phyloP scores from a whole-genome alignment of 257 asterid genomes.

The Rhazya stricta region DNA sequence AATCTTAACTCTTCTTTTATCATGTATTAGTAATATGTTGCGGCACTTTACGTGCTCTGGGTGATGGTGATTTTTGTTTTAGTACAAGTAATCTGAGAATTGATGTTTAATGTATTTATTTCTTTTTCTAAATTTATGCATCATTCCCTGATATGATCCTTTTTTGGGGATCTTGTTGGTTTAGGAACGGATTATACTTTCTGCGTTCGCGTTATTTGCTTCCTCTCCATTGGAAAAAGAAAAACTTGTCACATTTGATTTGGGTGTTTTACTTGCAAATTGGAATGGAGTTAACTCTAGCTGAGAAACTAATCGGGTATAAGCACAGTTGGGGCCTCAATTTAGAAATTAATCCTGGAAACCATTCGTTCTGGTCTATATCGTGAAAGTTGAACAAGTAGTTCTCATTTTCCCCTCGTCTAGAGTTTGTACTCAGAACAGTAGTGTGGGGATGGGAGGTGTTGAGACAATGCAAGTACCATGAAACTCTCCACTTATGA shows the following conservation, averaged over 20 bases:
- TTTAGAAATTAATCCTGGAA: neutral
- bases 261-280: neutral
- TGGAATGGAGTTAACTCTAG: neutral
- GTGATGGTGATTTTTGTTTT: neutral
- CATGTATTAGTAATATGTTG: neutral
- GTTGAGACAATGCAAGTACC: neutral
- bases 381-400: neutral
- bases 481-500: neutral
- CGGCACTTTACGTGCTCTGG: neutral
- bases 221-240: neutral
- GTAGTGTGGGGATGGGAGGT: neutral
- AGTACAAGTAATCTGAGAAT: neutral
- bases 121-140: neutral
- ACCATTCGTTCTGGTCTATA: neutral
- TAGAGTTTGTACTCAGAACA: neutral
- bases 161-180: neutral
- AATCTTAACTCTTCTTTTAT: neutral
- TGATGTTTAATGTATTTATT: neutral
- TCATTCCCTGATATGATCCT: neutral
- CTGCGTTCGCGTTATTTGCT: conserved; percentile 4
- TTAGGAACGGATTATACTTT: neutral
- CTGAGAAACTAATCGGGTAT: neutral
- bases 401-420: neutral
- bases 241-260: neutral
- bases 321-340: neutral